Base-by-base conservation (phyloP, 139 green algal species). In the Eudorina sp. region DNA sequence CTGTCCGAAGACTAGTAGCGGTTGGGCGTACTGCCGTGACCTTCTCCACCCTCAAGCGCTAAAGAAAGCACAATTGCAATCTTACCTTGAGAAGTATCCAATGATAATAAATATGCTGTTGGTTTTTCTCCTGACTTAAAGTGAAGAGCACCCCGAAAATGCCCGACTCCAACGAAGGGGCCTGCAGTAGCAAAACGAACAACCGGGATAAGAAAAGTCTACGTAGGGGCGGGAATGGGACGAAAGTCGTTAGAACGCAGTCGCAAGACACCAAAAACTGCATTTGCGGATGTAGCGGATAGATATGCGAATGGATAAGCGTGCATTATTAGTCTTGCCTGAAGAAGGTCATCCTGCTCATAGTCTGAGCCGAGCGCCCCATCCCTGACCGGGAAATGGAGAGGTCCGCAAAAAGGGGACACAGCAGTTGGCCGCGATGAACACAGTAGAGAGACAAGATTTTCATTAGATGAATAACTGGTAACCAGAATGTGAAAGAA, bases 31-130 rank as follows among this genome's bases (percentile, higher is more conserved):
- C n/a, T n/a, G n/a, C n/a, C n/a, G n/a, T n/a, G n/a, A n/a, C n/a
- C n/a, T n/a, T n/a, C n/a, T n/a, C n/a, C n/a, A n/a, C 55, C 55
- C 4, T 11, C 7, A 66, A 66, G 23, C 5, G 29, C 27, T 3
- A 31, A 72, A 72, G 14, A 25, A 72, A 72, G 14, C 62, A 19
- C 19, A 36, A 34, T 31, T 40, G 23, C 55, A 66, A 48, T 31
- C 43, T 81, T 62, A 75, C 79, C 55, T 85, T 85, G 4, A 85
- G 40, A 6, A 85, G 58, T 36, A 85, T 85, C 79, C 79, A 85
- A 14, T 46, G 55, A 29, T 85, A 85, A 7, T 31, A 45, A 21
- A 85, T 85, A 25, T 85, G 55, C 0, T 58, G 34, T 5, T 74
- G 58, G 53, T 45, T 85, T 45, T 85, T 85, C 40, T 85, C 79